These are phyloP conservation scores for Coemansia sp. DNA, from an alignment of 192 early-diverging fungal species.

Conservation along the genomic window DNA sequence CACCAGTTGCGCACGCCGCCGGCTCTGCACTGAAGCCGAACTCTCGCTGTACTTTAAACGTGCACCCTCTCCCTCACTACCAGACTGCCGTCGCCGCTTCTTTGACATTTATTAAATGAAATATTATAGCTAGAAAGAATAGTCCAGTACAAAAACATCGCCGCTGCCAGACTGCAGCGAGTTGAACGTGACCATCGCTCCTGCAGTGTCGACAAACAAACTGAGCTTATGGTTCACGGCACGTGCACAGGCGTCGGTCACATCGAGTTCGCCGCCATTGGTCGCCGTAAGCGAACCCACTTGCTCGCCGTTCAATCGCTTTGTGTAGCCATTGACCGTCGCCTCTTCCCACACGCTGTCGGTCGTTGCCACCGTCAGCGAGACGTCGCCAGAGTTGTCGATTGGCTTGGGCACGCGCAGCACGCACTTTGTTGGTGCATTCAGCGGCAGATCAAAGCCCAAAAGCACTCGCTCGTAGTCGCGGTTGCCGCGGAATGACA, in stretches of 20 bases:
- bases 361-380: slow-evolving; percentile 28
- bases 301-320: slow-evolving; percentile 19
- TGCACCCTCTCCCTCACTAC: not conserved
- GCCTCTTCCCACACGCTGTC: slow-evolving; percentile 48
- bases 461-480: slow-evolving; percentile 45
- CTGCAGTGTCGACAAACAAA: slow-evolving; percentile 41
- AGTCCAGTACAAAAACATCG: slow-evolving; percentile 24
- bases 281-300: slow-evolving; percentile 23
- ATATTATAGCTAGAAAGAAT: not conserved
- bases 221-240: slow-evolving; percentile 32
- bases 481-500: slow-evolving; percentile 48
- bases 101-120: not conserved
- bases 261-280: slow-evolving; percentile 17
- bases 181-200: slow-evolving; percentile 27
- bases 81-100: not conserved
- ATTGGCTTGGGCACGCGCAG: slow-evolving; percentile 27
- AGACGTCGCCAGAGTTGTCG: slow-evolving; percentile 9
- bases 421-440: slow-evolving; percentile 20
- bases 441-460: slow-evolving; percentile 44
- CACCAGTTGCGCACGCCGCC: slow-evolving; percentile 24
- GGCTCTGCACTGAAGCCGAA: slow-evolving; percentile 28
- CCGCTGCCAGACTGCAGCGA: slow-evolving; percentile 44
- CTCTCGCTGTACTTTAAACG: slow-evolving; percentile 10
- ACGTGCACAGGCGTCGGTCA: slow-evolving; percentile 28
- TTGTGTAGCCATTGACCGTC: slow-evolving; percentile 36